These are phyloP conservation scores for Puya raimondii DNA, from an alignment of 176 grass and related monocot species.

Conservation along the genomic window DNA sequence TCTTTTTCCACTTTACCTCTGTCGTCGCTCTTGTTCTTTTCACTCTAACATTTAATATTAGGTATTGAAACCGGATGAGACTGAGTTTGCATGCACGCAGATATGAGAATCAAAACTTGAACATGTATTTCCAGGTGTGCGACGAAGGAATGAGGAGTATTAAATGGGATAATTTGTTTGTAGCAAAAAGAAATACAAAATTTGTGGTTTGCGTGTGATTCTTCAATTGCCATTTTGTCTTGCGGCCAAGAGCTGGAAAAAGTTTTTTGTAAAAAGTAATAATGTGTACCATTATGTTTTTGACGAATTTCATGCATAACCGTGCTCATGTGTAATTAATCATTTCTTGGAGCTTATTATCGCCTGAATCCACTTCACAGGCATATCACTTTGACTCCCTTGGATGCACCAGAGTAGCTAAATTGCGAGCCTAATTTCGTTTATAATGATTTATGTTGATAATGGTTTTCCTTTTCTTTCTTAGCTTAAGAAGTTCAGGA, in stretches of 20 bases:
- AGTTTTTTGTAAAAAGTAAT: background rate
- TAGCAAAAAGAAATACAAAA: too few relatives aligned
- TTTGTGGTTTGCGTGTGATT: too few relatives aligned
- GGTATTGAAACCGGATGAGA: background rate
- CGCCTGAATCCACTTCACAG: background rate
- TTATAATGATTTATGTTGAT: background rate
- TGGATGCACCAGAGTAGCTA: background rate
- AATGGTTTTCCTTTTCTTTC: constrained; percentile 13
- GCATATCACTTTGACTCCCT: background rate
- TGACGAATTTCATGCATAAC: too few relatives aligned
- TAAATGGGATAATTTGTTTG: too few relatives aligned
- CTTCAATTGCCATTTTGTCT: too few relatives aligned
- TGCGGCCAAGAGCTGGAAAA: background rate
- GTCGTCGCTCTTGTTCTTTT: background rate
- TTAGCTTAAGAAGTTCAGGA: constrained; percentile 86
- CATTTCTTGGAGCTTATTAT: background rate
- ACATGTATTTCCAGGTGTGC: too few relatives aligned
- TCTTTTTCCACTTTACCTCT: background rate
- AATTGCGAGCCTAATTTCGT: background rate
- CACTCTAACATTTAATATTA: background rate
- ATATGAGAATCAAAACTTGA: background rate
- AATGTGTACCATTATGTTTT: too few relatives aligned
- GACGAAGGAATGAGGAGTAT: too few relatives aligned
- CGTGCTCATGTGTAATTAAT: background rate
- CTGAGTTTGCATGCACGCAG: background rate